Evolutionary conservation across 1,284 basidiomycete species (phyloP).

Genomic region (Sporisorium iseilematis-ciliati): DNA sequence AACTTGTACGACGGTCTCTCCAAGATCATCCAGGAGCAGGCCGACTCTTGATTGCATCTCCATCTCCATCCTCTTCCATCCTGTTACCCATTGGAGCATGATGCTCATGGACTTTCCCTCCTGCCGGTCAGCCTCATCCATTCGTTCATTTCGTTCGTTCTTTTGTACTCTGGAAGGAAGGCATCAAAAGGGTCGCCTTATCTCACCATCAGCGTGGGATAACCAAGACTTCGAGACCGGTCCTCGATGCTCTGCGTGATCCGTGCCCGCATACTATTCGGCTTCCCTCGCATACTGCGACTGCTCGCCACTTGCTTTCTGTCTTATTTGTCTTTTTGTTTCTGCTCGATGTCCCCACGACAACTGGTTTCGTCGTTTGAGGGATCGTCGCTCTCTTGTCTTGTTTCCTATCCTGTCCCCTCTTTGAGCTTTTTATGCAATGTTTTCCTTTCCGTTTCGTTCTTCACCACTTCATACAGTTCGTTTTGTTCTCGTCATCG

Average conservation of each 20-base stretch:
- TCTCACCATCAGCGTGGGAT: neutral
- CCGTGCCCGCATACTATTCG: conserved; percentile 7
- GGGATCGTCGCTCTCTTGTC: conserved; percentile 21
- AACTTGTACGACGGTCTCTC: conserved; percentile 62
- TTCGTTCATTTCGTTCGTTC: conserved; percentile 7
- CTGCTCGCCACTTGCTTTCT: conserved; percentile 5
- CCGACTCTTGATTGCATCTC: conserved; percentile 19
- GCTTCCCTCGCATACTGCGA: conserved; percentile 5
- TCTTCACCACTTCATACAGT: conserved; percentile 10
- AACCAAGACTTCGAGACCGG: conserved; percentile 19
- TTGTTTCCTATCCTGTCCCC: conserved; percentile 3
- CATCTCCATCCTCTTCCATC: neutral
- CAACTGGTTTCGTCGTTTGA: conserved; percentile 39
- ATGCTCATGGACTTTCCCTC: conserved; percentile 31
- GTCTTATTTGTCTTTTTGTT: conserved; percentile 7
- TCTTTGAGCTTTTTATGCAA: neutral
- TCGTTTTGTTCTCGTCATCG: conserved; percentile 13
- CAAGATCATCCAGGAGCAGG: conserved; percentile 59
- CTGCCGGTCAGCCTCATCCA: conserved; percentile 30
- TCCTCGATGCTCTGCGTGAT: conserved; percentile 19
- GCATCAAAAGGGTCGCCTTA: conserved; percentile 13
- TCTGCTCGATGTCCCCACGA: conserved; percentile 34
- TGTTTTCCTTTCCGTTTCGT: neutral
- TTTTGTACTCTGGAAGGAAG: conserved; percentile 27
- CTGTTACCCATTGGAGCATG: conserved; percentile 6